These are phyloP conservation scores for Penicillium canariense DNA, from an alignment of 495 filamentous ascomycete species.

Conservation along the genomic window DNA sequence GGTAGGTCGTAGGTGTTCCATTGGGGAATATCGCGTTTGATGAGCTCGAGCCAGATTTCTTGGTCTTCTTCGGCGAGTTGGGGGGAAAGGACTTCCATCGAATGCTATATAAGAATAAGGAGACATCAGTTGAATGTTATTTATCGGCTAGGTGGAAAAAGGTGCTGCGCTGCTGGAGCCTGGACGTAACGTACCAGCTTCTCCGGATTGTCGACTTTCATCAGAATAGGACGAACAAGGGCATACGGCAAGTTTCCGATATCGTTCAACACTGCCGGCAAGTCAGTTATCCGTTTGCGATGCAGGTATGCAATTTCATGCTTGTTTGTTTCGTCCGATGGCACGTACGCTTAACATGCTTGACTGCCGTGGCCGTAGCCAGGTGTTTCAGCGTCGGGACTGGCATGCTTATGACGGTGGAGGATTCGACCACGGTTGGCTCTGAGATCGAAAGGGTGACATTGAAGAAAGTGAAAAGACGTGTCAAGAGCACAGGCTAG, in stretches of 20 bases:
- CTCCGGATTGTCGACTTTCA: constrained; percentile 61
- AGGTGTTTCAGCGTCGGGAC: constrained; percentile 41
- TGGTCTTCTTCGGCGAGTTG: constrained; percentile 58
- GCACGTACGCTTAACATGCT: constrained; percentile 44
- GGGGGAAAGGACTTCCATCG: constrained; percentile 62
- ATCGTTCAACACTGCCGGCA: constrained; percentile 51
- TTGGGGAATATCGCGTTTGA: constrained; percentile 63
- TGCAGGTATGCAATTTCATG: not conserved
- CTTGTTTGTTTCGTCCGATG: not conserved
- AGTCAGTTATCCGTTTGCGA: not conserved
- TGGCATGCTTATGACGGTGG: constrained; percentile 36
- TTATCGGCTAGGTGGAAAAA: not conserved
- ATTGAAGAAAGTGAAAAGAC: constrained; percentile 5
- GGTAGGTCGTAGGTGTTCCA: constrained; percentile 59
- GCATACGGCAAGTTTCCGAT: constrained; percentile 64
- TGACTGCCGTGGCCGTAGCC: constrained; percentile 44
- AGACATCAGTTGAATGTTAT: not conserved
- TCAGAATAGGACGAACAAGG: constrained; percentile 57
- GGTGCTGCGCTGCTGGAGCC: not conserved
- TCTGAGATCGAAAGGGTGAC: constrained; percentile 17
- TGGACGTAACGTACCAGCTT: constrained; percentile 53
- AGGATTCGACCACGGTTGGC: constrained; percentile 5
- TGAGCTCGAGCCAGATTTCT: constrained; percentile 68
- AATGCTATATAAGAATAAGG: constrained; percentile 32
- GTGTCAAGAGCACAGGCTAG: not conserved